Evolutionary conservation across 805 yeast species (phyloP), one percentile per base, ranked within the genome.

Genomic region (Maudiozyma bulderi): DNA sequence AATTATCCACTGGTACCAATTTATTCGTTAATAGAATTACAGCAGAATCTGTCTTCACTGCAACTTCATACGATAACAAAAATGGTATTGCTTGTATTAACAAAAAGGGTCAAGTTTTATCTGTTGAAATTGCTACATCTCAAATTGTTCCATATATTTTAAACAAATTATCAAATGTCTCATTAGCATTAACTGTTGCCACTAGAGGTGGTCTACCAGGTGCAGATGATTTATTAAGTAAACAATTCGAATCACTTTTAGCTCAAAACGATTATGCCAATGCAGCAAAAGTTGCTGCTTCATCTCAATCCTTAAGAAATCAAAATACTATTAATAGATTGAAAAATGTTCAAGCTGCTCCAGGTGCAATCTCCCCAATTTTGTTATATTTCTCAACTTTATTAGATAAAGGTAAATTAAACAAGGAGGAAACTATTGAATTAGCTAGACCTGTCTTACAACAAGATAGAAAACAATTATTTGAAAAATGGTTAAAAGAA

Each of bases 141-240:
- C 86, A 85, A 62, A 80, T 91, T 56, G 83, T 93, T 53, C 95
- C 96, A 47, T 95, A 95, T 67, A 82, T 93, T 46, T 75, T 93
- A 65, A 82, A 83, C 60, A 88, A 86, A 65, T 76, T 93, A 53
- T 82, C 91, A 47, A 91, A 93, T 64, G 88, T 91, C 33, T 77
- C 84, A 26, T 74, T 93, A 60, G 99, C 97, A 3, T 74, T 93
- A 52, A 75, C 88, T 9, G 78, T 93, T 55, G 95, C 98, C 30
- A 80, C 96, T 3, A 85, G 98, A 68, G 97, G 96, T 62, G 96
- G 96, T 1, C 79, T 93, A 61, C 93, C 96, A 41, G 99, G 99
- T 56, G 99, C 98, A 45, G 99, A 93, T 66, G 82, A 81, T 60
- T 75, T 93, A 54, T 90, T 93, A 69, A 72, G 76, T 51, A 95